Percentiles rank a stretch among this genome's conserved stretches.
Conservation (phyloP, 2,329 filamentous ascomycete genomes). For the Lecanicillium sp. region DNA sequence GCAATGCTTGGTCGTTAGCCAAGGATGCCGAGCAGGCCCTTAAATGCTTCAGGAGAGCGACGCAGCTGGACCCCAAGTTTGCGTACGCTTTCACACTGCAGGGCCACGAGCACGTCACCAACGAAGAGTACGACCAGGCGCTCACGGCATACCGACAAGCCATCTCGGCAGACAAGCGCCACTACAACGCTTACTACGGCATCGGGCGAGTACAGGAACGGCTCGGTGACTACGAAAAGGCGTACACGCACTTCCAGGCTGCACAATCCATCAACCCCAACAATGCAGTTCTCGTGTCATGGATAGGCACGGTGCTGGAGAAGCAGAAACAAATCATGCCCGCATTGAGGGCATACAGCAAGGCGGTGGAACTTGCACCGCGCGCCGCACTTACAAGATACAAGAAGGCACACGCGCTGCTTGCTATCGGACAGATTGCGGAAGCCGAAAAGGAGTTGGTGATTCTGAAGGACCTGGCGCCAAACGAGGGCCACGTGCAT, state of each 20-base stretch:
- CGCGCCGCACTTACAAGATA: constrained; percentile 78
- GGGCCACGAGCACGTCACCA: constrained; percentile 90
- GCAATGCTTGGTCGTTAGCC: constrained; percentile 89
- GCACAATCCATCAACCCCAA: constrained; percentile 87
- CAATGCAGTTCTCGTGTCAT: constrained; percentile 87
- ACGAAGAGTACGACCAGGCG: constrained; percentile 96
- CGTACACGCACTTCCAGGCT: constrained; percentile 83
- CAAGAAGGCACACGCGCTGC: constrained; percentile 83
- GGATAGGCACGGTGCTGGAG: constrained; percentile 84
- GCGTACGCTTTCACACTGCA: constrained; percentile 95
- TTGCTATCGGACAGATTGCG: constrained; percentile 65
- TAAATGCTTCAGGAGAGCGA: constrained; percentile 89
- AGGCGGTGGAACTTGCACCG: constrained; percentile 77
- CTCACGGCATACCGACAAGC: constrained; percentile 80
- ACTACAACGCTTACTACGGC: constrained; percentile 99
- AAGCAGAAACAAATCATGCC: constrained; percentile 76
- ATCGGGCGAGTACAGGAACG: constrained; percentile 79
- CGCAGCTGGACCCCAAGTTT: constrained; percentile 82
- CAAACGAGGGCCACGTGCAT: constrained; percentile 93
- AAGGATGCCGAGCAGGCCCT: constrained; percentile 92
- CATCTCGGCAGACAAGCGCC: constrained; percentile 77
- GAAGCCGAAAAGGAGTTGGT: constrained; percentile 76
- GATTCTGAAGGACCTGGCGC: constrained; percentile 83
- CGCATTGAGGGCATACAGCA: constrained; percentile 75
- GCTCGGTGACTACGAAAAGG: constrained; percentile 83